phyloP scores from a whole-genome alignment of 495 filamentous ascomycete species.

The Annulohypoxylon bovei region DNA sequence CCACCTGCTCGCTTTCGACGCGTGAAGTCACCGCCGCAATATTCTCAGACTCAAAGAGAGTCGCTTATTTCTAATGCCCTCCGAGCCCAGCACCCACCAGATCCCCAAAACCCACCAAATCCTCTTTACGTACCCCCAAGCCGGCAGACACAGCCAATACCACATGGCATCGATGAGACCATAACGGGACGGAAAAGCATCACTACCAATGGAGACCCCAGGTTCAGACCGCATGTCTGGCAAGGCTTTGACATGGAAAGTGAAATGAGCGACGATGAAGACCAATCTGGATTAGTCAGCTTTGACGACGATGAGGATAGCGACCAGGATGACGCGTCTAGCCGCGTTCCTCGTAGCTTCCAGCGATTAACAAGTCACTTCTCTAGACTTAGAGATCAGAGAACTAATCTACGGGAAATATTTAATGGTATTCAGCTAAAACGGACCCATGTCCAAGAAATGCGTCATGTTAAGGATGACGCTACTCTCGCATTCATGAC shows the following conservation, averaged over 20 bases:
- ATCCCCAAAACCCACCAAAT: conserved; percentile 9
- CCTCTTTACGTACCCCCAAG: conserved; percentile 8
- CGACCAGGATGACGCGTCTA: conserved; percentile 18
- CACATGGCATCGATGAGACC: conserved; percentile 20
- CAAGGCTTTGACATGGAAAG: conserved; percentile 14
- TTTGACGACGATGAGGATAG: conserved; percentile 15
- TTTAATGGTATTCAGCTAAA: conserved; percentile 35
- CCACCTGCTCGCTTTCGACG: conserved; percentile 34
- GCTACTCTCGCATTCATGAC: conserved; percentile 43
- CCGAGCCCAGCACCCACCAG: conserved; percentile 12
- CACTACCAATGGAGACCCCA: not conserved
- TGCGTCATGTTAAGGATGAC: conserved; percentile 41
- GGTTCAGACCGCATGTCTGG: conserved; percentile 11
- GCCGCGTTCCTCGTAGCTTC: conserved; percentile 19
- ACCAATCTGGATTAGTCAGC: not conserved
- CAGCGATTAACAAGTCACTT: conserved; percentile 32
- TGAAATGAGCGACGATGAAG: conserved; percentile 30
- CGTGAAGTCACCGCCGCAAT: conserved; percentile 35
- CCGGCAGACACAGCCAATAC: conserved; percentile 7
- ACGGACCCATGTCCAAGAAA: conserved; percentile 31
- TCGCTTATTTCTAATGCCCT: conserved; percentile 39
- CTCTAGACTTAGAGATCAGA: conserved; percentile 32
- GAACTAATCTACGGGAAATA: conserved; percentile 28
- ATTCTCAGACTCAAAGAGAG: conserved; percentile 17
- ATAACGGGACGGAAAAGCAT: not conserved